A percentile compares a stretch with the other conserved stretches of the same genome.
Conservation (phyloP, 2,329 filamentous ascomycete genomes). For the Fusarium proliferatum region DNA sequence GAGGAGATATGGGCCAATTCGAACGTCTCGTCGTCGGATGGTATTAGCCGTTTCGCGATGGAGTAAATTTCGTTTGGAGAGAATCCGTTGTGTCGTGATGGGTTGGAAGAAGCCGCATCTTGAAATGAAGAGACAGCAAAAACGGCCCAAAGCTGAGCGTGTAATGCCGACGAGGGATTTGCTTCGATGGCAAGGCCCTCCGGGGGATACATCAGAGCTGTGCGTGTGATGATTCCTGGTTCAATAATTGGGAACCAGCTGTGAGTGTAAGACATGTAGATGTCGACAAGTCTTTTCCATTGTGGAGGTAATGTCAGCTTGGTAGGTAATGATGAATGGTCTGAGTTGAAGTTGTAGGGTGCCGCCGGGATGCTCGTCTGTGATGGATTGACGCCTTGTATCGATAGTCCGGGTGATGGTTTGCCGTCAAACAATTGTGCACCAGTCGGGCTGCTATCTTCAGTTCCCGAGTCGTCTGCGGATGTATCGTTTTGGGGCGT, state of each 20-base stretch:
- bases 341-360: conserved; percentile 9
- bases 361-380: conserved; percentile 13
- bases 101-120: conserved; percentile 48
- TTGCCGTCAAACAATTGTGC: conserved; percentile 33
- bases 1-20: conserved; percentile 54
- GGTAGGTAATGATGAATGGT: conserved; percentile 12
- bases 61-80: conserved; percentile 57
- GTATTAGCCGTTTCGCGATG: conserved; percentile 62
- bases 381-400: conserved; percentile 22
- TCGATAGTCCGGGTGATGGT: conserved; percentile 32
- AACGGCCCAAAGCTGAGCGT: conserved; percentile 70
- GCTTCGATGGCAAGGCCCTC: conserved; percentile 48
- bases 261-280: conserved; percentile 81
- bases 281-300: conserved; percentile 72
- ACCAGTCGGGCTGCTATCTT: conserved; percentile 43
- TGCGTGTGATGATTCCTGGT: conserved; percentile 68
- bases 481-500: conserved; percentile 49
- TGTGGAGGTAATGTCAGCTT: conserved; percentile 59
- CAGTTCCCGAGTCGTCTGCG: conserved; percentile 49
- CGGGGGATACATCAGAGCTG: conserved; percentile 56
- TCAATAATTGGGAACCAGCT: conserved; percentile 81
- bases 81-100: conserved; percentile 1
- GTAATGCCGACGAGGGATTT: conserved; percentile 50
- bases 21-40: conserved; percentile 59
- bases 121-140: conserved; percentile 69